Evolutionary conservation across 192 early-diverging fungal genomes (phyloP).

Genomic region (Mortierella hygrophila): DNA sequence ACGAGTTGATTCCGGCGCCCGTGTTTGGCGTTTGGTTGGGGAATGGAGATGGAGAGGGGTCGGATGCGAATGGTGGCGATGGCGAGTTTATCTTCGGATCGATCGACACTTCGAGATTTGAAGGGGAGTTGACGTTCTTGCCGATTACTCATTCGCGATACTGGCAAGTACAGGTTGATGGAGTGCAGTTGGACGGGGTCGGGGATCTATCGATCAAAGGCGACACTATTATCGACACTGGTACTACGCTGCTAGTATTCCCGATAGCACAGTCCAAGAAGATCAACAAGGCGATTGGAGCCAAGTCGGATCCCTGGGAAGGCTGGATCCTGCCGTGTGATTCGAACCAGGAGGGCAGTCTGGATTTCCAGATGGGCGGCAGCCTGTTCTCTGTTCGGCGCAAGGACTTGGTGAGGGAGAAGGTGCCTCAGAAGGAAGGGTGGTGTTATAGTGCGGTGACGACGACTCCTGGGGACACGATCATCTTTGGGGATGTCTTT

Average conservation of each 20-base stretch:
- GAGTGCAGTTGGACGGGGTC: slow-evolving; percentile 43
- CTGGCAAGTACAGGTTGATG: slow-evolving; percentile 69
- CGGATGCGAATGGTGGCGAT: slow-evolving; percentile 51
- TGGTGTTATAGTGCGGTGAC: slow-evolving; percentile 58
- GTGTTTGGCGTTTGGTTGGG: slow-evolving; percentile 81
- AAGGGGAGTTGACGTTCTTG: slow-evolving; percentile 66
- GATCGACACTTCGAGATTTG: slow-evolving; percentile 61
- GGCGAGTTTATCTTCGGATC: slow-evolving; percentile 75
- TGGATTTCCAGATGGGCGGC: slow-evolving; percentile 56
- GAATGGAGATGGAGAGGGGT: slow-evolving; percentile 55
- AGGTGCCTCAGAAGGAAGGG: slow-evolving; percentile 29
- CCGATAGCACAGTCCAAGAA: slow-evolving; percentile 65
- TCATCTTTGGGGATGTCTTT: slow-evolving; percentile 64
- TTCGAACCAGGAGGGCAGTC: slow-evolving; percentile 21
- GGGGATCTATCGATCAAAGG: slow-evolving; percentile 45
- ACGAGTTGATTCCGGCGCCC: slow-evolving; percentile 68
- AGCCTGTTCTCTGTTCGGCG: slow-evolving; percentile 39
- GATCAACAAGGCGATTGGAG: slow-evolving; percentile 56
- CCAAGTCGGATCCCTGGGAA: slow-evolving; percentile 44
- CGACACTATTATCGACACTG: slow-evolving; percentile 70
- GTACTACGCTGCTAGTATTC: slow-evolving; percentile 76
- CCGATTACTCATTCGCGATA: slow-evolving; percentile 64
- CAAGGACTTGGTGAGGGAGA: slow-evolving; percentile 48
- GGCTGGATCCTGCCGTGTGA: slow-evolving; percentile 44
- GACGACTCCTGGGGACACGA: slow-evolving; percentile 43